Percentiles rank a stretch among this genome's conserved stretches.
Evolutionary conservation across 306 rosid genomes (phyloP).

Genomic region (Cucumis cinereus): DNA sequence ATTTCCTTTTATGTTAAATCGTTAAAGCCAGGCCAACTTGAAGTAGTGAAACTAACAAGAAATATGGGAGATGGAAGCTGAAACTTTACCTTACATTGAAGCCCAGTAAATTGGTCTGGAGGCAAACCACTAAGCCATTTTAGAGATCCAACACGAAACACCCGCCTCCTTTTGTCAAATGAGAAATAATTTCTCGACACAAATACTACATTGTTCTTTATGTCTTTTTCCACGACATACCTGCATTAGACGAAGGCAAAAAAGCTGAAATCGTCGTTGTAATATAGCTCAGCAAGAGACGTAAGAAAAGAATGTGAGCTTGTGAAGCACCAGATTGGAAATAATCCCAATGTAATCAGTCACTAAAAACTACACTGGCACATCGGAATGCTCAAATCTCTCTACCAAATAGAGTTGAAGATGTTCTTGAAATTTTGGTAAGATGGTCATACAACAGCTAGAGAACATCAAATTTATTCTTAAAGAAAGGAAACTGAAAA

Average conservation of each 20-base stretch:
- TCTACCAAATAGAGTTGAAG: not conserved
- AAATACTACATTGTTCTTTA: slow-evolving; percentile 70
- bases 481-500: not conserved
- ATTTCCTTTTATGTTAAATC: not conserved
- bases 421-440: not conserved
- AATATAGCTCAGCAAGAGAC: not conserved
- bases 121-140: slow-evolving; percentile 66
- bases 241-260: slow-evolving; percentile 27
- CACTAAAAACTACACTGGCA: not conserved
- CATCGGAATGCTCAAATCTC: not conserved
- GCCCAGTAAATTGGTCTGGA: slow-evolving; percentile 39
- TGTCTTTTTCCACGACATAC: slow-evolving; percentile 91
- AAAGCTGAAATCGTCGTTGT: not conserved
- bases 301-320: not conserved
- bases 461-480: not conserved
- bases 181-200: slow-evolving; percentile 93
- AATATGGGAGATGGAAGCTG: not conserved
- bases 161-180: slow-evolving; percentile 71
- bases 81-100: slow-evolving; percentile 64
- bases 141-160: slow-evolving; percentile 71
- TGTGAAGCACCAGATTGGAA: slow-evolving; percentile 5
- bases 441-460: not conserved
- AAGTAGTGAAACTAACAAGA: not conserved
- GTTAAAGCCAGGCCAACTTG: not conserved
- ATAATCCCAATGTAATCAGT: not conserved